phyloP scores from a whole-genome alignment of 371 early-diverging fungal genomes.

The Apophysomyces variabilis region DNA sequence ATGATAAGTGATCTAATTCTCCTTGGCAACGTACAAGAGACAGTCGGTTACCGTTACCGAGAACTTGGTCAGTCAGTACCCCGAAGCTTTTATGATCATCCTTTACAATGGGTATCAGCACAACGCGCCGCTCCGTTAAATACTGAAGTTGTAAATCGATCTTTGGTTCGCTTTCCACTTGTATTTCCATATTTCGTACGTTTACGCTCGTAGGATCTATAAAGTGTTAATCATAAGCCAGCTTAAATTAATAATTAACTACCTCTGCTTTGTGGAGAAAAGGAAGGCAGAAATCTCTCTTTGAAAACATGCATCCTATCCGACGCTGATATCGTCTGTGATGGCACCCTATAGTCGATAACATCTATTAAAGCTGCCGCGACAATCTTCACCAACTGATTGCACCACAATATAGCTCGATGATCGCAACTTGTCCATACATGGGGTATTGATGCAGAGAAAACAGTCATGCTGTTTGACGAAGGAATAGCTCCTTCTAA shows the following conservation, averaged over 20 bases:
- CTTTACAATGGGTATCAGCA: background rate
- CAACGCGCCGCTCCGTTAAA: background rate
- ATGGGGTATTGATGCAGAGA: conserved; percentile 76
- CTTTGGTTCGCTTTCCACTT: background rate
- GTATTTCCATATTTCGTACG: background rate
- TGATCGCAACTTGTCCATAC: conserved; percentile 94
- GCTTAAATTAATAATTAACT: background rate
- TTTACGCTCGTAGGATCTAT: background rate
- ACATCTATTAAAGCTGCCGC: conserved; percentile 57
- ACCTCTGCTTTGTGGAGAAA: background rate
- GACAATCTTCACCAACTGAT: conserved; percentile 74
- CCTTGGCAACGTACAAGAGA: background rate
- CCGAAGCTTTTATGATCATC: conserved; percentile 26
- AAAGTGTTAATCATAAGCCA: background rate
- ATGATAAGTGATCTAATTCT: background rate
- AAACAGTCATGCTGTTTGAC: conserved; percentile 69
- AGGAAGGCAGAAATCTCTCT: conserved; percentile 6
- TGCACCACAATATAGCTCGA: conserved; percentile 92
- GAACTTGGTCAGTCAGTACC: conserved; percentile 38
- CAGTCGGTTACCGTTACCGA: conserved; percentile 26
- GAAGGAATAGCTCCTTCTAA: conserved; percentile 63
- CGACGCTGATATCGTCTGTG: conserved; percentile 1
- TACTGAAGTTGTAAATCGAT: background rate
- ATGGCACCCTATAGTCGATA: conserved; percentile 48
- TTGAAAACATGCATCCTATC: conserved; percentile 23